Percentiles rank a stretch among this genome's conserved stretches.
Conservation (phyloP, 2,329 filamentous ascomycete genomes). For the Cladosporium sphaerospermum region DNA sequence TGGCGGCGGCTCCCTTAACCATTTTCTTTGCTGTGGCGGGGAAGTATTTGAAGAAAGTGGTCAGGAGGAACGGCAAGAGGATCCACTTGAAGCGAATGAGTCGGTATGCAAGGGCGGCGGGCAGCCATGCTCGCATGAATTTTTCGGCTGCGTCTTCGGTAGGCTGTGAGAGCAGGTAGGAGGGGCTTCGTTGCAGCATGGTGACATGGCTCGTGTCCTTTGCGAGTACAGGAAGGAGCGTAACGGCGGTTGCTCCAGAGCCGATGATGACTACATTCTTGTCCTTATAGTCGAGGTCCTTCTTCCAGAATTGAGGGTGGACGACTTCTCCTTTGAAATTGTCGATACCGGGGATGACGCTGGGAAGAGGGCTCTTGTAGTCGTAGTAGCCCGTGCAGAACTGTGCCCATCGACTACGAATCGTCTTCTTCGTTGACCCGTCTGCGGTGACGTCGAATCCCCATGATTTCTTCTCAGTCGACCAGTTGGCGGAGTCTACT, state of each 20-base stretch:
- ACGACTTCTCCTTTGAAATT: conserved; percentile 58
- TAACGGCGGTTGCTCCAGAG: conserved; percentile 72
- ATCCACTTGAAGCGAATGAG: conserved; percentile 33
- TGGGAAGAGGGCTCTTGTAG: conserved; percentile 57
- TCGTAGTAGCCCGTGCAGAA: conserved; percentile 68
- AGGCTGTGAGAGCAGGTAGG: conserved; percentile 43
- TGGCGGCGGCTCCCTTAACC: conserved; percentile 40
- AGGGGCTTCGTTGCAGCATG: conserved; percentile 74
- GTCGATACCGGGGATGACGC: conserved; percentile 60
- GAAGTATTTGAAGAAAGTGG: conserved; percentile 28
- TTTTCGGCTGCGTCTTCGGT: conserved; percentile 24
- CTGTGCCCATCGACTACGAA: conserved; percentile 46
- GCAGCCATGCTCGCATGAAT: conserved; percentile 19
- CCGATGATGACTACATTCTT: conserved; percentile 70
- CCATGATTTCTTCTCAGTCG: conserved; percentile 45
- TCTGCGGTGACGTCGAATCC: conserved; percentile 34
- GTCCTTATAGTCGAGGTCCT: conserved; percentile 56
- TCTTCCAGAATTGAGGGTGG: conserved; percentile 73
- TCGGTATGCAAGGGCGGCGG: conserved; percentile 19
- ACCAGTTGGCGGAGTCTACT: conserved; percentile 38
- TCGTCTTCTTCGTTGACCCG: conserved; percentile 30
- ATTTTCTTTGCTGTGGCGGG: conserved; percentile 25
- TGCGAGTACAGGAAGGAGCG: conserved; percentile 64
- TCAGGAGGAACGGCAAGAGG: conserved; percentile 29
- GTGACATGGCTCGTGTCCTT: conserved; percentile 61